Percentiles rank a stretch among this genome's conserved stretches.
Evolutionary conservation across 495 filamentous ascomycete species (phyloP).

Genomic region (Penicillium subrubescens): DNA sequence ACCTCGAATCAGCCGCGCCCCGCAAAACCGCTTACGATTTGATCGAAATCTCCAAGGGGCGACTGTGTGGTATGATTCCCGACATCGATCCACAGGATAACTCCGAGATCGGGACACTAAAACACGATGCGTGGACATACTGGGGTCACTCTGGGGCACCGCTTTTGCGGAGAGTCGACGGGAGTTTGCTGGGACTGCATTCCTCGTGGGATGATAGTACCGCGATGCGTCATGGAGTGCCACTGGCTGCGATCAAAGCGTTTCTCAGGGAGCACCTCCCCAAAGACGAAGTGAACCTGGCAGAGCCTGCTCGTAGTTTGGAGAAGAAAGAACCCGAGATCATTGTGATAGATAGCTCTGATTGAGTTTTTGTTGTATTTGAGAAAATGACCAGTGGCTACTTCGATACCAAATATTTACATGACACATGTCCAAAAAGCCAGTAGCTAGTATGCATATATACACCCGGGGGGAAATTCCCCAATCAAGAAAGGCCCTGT

Average conservation of each 20-base stretch:
- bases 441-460: constrained; percentile 1
- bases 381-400: background rate
- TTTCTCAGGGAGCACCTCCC: constrained; percentile 52
- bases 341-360: constrained; percentile 4
- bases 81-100: constrained; percentile 43
- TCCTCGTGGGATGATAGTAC: constrained; percentile 51
- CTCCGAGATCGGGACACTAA: constrained; percentile 49
- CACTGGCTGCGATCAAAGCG: constrained; percentile 33
- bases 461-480: background rate
- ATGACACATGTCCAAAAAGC: background rate
- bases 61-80: background rate
- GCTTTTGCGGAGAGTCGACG: constrained; percentile 31
- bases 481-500: background rate
- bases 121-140: constrained; percentile 57
- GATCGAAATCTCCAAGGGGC: background rate
- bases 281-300: background rate
- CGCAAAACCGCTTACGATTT: background rate
- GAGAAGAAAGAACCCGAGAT: background rate
- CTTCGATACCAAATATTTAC: background rate
- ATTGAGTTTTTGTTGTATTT: background rate
- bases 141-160: constrained; percentile 55
- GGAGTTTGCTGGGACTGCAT: constrained; percentile 45
- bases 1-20: background rate
- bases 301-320: constrained; percentile 28
- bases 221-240: constrained; percentile 47